These are phyloP conservation scores for Comarum palustre DNA, from an alignment of 306 rosid genomes.

Conservation along the genomic window DNA sequence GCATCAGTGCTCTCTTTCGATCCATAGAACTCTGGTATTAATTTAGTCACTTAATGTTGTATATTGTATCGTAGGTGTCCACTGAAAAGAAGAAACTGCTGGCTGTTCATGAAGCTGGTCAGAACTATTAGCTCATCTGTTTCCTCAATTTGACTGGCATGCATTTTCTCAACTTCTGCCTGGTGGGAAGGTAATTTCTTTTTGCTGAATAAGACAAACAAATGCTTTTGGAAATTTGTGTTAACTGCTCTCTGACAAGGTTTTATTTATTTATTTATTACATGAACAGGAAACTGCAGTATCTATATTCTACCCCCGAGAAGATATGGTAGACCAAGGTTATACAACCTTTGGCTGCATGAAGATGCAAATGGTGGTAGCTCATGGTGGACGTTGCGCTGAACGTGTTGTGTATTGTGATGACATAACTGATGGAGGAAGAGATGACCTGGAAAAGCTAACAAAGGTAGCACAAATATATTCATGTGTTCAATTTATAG, in stretches of 20 bases:
- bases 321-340: conserved; percentile 96
- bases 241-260: conserved; percentile 12
- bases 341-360: conserved; percentile 92
- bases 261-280: conserved; percentile 20
- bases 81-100: conserved; percentile 74
- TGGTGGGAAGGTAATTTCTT: conserved; percentile 90
- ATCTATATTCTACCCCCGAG: conserved; percentile 88
- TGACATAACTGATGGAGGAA: conserved; percentile 89
- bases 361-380: conserved; percentile 96
- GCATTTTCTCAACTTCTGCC: conserved; percentile 99
- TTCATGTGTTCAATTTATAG: background rate
- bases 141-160: conserved; percentile 97
- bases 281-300: conserved; percentile 82
- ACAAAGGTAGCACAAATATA: conserved; percentile 56
- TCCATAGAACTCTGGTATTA: conserved; percentile 8
- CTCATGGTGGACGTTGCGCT: conserved; percentile 97
- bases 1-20: conserved; percentile 6
- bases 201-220: background rate
- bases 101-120: conserved; percentile 99
- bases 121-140: conserved; percentile 81
- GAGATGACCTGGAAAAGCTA: conserved; percentile 87
- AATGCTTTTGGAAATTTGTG: conserved; percentile 16
- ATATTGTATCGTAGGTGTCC: conserved; percentile 51
- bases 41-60: conserved; percentile 13
- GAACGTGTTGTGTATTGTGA: conserved; percentile 74